Evolutionary conservation across 176 grass and related monocot genomes (phyloP).

Genomic region (Zoysia japonica): DNA sequence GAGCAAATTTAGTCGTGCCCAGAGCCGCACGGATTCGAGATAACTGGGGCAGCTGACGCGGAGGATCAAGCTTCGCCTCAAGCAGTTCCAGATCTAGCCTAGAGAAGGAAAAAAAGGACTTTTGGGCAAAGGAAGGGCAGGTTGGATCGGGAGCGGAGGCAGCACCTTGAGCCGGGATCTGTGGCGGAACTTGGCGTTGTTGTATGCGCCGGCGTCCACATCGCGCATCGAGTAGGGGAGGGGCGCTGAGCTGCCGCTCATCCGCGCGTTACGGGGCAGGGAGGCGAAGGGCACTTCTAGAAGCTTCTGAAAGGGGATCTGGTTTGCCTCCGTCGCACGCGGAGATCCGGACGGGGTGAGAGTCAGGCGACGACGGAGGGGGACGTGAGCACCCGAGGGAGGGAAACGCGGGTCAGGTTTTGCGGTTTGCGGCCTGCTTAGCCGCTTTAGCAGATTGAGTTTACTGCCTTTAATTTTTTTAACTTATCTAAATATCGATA

Average conservation of each 20-base stretch:
- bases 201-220: slow-evolving; percentile 57
- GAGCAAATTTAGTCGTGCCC: background rate
- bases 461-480: background rate
- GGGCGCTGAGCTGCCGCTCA: slow-evolving; percentile 38
- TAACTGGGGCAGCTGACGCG: background rate
- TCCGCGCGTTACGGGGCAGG: slow-evolving; percentile 27
- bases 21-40: slow-evolving; percentile 12
- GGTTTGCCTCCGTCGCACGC: slow-evolving; percentile 9
- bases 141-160: background rate
- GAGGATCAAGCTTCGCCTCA: background rate
- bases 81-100: background rate
- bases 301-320: slow-evolving; percentile 29
- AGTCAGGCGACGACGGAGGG: background rate
- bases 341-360: slow-evolving; percentile 35
- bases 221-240: slow-evolving; percentile 80
- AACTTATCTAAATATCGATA: no score
- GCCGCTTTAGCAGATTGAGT: background rate
- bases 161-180: slow-evolving; percentile 81
- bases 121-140: background rate
- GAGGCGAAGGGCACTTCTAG: slow-evolving; percentile 16
- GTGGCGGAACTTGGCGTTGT: slow-evolving; percentile 97
- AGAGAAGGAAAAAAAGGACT: background rate
- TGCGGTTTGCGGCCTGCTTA: background rate
- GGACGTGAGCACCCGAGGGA: background rate
- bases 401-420: slow-evolving; percentile 29